Evolutionary conservation across 2,329 filamentous ascomycete genomes (phyloP).

Genomic region (Periconia digitata): DNA sequence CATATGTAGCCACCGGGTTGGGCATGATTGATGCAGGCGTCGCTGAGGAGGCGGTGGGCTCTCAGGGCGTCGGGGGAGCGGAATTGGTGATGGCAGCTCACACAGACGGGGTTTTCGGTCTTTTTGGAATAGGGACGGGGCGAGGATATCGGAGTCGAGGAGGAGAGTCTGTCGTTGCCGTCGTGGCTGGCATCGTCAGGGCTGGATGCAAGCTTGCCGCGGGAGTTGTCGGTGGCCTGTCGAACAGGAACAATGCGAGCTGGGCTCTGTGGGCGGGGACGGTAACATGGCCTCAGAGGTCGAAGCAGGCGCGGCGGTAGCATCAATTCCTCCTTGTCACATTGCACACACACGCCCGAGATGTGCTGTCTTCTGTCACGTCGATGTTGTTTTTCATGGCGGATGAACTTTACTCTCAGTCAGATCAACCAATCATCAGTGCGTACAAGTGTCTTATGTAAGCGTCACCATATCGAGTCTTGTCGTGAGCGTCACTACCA

Average conservation of each 20-base stretch:
- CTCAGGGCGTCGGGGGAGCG: slow-evolving; percentile 5
- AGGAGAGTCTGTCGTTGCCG: neutral
- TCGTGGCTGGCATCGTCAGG: slow-evolving; percentile 5
- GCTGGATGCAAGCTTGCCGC: slow-evolving; percentile 8
- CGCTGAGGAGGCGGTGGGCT: neutral
- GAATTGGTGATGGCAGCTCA: neutral
- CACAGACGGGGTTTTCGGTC: neutral
- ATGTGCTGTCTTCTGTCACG: too few species aligned
- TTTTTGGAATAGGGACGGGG: neutral
- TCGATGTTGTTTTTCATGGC: too few species aligned
- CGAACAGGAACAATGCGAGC: slow-evolving; percentile 32
- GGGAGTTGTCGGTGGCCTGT: slow-evolving; percentile 23
- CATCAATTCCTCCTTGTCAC: slow-evolving; percentile 47
- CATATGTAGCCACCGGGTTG: neutral
- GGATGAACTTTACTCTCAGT: too few species aligned
- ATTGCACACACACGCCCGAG: slow-evolving; percentile 28
- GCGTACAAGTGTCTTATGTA: too few species aligned
- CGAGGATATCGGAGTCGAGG: slow-evolving; percentile 1
- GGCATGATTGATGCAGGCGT: neutral
- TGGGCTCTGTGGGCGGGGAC: slow-evolving; percentile 45
- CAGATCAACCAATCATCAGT: too few species aligned
- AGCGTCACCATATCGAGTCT: too few species aligned
- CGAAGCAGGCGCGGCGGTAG: slow-evolving; percentile 45
- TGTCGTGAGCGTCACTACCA: too few species aligned
- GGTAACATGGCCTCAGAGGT: slow-evolving; percentile 47